phyloP scores from a whole-genome alignment of 2,329 filamentous ascomycete genomes.

The Fusarium protoensiforme region DNA sequence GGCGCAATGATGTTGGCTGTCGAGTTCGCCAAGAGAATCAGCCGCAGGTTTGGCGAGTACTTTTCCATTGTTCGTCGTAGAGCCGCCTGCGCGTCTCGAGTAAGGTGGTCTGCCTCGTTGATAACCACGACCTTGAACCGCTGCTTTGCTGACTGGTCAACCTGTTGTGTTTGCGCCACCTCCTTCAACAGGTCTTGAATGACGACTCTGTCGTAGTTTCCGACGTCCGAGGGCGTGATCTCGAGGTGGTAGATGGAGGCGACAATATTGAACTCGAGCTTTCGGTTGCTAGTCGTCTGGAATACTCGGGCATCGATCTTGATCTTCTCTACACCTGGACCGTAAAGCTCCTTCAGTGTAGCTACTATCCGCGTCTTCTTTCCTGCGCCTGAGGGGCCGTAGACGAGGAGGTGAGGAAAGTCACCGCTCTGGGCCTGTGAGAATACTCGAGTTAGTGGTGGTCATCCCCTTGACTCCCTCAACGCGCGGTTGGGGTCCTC shows the following conservation, averaged over 20 bases:
- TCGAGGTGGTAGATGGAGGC: slow-evolving; percentile 97
- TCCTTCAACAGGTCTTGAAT: slow-evolving; percentile 96
- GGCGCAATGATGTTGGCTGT: slow-evolving; percentile 99
- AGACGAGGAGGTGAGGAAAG: slow-evolving; percentile 97
- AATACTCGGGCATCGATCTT: slow-evolving; percentile 98
- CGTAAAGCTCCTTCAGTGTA: slow-evolving; percentile 94
- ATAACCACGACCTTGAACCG: slow-evolving; percentile 99
- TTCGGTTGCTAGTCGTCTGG: slow-evolving; percentile 94
- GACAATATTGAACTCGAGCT: slow-evolving; percentile 99
- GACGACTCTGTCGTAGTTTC: slow-evolving; percentile 95
- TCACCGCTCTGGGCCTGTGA: slow-evolving; percentile 91
- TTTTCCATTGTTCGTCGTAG: slow-evolving; percentile 98
- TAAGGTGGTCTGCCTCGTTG: slow-evolving; percentile 97
- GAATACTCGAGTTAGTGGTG: slow-evolving; percentile 11
- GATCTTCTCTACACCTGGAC: slow-evolving; percentile 98
- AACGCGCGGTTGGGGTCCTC: slow-evolving; percentile 69
- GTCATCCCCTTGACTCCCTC: neutral
- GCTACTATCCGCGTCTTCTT: slow-evolving; percentile 98
- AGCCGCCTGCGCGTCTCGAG: slow-evolving; percentile 93
- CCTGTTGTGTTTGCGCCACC: slow-evolving; percentile 98
- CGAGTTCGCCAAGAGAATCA: slow-evolving; percentile 94
- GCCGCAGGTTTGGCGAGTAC: slow-evolving; percentile 91
- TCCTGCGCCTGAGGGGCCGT: slow-evolving; percentile 94
- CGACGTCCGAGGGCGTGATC: slow-evolving; percentile 97
- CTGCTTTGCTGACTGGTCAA: slow-evolving; percentile 91